A percentile compares a stretch with the other conserved stretches of the same genome.
Evolutionary conservation across 805 yeast species (phyloP).

Genomic region (Pichia rugopelliculosa): DNA sequence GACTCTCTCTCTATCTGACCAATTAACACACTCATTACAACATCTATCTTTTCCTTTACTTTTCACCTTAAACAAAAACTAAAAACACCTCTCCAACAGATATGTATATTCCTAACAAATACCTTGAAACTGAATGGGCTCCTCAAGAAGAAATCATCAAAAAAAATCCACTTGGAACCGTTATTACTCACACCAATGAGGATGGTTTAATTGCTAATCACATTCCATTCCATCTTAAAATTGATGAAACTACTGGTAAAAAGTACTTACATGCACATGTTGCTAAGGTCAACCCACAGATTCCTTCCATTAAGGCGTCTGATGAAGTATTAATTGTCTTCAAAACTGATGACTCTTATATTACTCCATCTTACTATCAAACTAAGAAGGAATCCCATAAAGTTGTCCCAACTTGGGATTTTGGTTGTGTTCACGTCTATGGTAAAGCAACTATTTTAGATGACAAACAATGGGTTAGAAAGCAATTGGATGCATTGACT

Average conservation of each 20-base stretch:
- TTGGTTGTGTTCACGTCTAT: conserved; percentile 46
- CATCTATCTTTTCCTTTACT: no score
- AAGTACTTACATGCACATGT: conserved; percentile 43
- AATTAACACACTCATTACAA: no score
- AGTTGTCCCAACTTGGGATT: conserved; percentile 68
- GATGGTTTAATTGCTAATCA: conserved; percentile 46
- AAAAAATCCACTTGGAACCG: conserved; percentile 45
- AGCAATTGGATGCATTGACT: conserved; percentile 38
- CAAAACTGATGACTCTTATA: conserved; percentile 44
- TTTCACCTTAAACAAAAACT: no score
- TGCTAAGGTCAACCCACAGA: conserved; percentile 45
- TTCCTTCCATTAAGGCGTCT: conserved; percentile 32
- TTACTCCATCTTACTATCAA: conserved; percentile 54
- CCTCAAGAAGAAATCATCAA: conserved; percentile 35
- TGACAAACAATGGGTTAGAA: conserved; percentile 40
- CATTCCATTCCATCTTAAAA: conserved; percentile 43
- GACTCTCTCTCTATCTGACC: no score
- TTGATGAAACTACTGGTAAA: conserved; percentile 23
- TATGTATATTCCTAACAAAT: conserved; percentile 27
- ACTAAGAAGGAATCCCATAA: conserved; percentile 49
- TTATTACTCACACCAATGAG: conserved; percentile 34
- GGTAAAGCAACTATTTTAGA: conserved; percentile 41
- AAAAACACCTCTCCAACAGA: no score
- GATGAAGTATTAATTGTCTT: conserved; percentile 44
- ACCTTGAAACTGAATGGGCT: conserved; percentile 27